These are phyloP conservation scores for Leucogyrophana mollusca DNA, from an alignment of 768 basidiomycete species.

Conservation along the genomic window DNA sequence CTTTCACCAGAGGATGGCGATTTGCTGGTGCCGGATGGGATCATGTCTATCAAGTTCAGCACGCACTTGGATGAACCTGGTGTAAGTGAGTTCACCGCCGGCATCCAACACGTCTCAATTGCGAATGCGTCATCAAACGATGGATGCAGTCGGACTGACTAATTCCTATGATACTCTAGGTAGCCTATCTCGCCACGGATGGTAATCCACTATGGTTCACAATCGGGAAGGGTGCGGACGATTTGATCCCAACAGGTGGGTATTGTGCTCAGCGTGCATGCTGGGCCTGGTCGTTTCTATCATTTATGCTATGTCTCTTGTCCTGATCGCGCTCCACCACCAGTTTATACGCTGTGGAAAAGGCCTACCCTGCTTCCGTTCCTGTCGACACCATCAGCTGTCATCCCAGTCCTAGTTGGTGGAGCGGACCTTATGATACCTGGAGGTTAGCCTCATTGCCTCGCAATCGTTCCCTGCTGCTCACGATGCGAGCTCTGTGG, in stretches of 20 bases:
- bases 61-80: conserved; percentile 66
- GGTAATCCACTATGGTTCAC: conserved; percentile 82
- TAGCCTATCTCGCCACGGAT: conserved; percentile 59
- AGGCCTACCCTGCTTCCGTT: conserved; percentile 64
- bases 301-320: background rate
- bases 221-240: conserved; percentile 62
- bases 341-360: conserved; percentile 81
- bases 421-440: conserved; percentile 92
- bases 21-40: conserved; percentile 69
- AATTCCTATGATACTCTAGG: conserved; percentile 37
- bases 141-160: no score
- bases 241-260: conserved; percentile 70
- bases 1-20: conserved; percentile 61
- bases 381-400: conserved; percentile 68
- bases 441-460: conserved; percentile 55
- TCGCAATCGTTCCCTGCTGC: background rate
- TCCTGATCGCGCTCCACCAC: background rate
- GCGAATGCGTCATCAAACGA: no score
- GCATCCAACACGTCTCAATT: no score
- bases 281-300: background rate
- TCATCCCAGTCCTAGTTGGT: conserved; percentile 66
- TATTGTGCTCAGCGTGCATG: background rate
- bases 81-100: conserved; percentile 39
- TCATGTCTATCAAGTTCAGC: conserved; percentile 64
- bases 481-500: conserved; percentile 6